phyloP scores from a whole-genome alignment of 768 basidiomycete genomes.

The Lentinula sp. region DNA sequence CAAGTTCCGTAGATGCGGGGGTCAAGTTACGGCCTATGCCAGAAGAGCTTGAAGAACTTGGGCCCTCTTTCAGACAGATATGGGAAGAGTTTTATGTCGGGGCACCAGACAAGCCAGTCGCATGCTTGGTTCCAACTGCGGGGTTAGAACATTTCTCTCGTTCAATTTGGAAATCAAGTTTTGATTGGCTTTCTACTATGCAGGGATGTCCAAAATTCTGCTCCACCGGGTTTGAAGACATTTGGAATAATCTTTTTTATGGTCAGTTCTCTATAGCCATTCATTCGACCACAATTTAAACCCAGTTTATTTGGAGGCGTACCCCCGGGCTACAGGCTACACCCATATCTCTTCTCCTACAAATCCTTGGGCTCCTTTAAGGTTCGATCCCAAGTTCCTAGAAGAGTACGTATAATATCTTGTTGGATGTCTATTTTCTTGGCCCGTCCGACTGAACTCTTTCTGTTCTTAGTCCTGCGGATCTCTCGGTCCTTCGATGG shows the following conservation, averaged over 20 bases:
- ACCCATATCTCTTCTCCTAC: not conserved
- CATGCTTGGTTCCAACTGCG: conserved; percentile 21
- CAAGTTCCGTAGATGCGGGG: conserved; percentile 30
- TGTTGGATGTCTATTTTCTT: too few relatives aligned
- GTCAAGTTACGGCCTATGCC: conserved; percentile 33
- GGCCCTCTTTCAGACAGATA: conserved; percentile 25
- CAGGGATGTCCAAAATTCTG: not conserved
- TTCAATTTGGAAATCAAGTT: not conserved
- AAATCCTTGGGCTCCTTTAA: not conserved
- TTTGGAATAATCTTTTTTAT: not conserved
- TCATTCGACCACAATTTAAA: not conserved
- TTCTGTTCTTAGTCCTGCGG: conserved; percentile 8
- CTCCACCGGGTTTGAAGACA: not conserved
- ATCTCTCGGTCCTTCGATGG: conserved; percentile 19
- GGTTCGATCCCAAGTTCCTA: not conserved
- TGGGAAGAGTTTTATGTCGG: conserved; percentile 28
- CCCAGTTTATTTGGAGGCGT: not conserved
- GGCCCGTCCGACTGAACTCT: conserved; percentile 5
- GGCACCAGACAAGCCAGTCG: conserved; percentile 31
- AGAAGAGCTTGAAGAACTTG: conserved; percentile 28
- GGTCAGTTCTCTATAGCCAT: not conserved
- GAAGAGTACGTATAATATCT: not conserved
- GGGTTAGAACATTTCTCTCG: conserved; percentile 11
- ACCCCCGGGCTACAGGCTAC: not conserved
- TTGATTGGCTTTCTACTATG: not conserved